Evolutionary conservation across 148 eudicot genomes (phyloP).

Genomic region (Vaccinium darrowii): DNA sequence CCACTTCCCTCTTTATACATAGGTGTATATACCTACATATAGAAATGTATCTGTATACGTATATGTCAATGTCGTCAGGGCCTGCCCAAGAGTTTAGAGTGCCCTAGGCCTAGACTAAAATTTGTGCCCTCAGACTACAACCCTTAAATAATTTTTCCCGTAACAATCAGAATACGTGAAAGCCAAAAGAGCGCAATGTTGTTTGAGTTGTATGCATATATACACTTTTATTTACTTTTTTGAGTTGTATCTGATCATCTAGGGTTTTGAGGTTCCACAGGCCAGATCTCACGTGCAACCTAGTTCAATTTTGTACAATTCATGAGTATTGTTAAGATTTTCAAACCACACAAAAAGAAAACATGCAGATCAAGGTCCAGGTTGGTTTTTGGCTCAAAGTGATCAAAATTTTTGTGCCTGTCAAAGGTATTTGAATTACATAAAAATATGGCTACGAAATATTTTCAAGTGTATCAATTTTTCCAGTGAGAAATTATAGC

Average conservation of each 20-base stretch:
- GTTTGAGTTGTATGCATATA: background rate
- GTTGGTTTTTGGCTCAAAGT: background rate
- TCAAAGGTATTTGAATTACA: background rate
- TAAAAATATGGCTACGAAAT: background rate
- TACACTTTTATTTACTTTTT: background rate
- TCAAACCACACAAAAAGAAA: background rate
- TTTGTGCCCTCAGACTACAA: too few relatives aligned
- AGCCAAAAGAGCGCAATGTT: too few relatives aligned
- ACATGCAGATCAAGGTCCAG: background rate
- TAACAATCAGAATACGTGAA: too few relatives aligned
- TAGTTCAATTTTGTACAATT: too few relatives aligned
- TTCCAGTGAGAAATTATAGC: background rate
- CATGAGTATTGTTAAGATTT: background rate
- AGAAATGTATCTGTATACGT: too few relatives aligned
- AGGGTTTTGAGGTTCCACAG: conserved; percentile 15
- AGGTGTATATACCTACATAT: background rate
- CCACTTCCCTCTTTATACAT: background rate
- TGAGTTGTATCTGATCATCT: conserved; percentile 4
- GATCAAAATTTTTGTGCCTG: background rate
- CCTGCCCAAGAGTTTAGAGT: too few relatives aligned
- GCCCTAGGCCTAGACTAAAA: too few relatives aligned
- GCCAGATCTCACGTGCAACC: conserved; percentile 12
- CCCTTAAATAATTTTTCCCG: too few relatives aligned
- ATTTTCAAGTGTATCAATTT: background rate
- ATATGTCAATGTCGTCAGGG: too few relatives aligned